A percentile compares a stretch with the other conserved stretches of the same genome.
These are phyloP conservation scores for Cercospora brassicicola DNA, from an alignment of 2,329 filamentous ascomycete species.

Conservation along the genomic window DNA sequence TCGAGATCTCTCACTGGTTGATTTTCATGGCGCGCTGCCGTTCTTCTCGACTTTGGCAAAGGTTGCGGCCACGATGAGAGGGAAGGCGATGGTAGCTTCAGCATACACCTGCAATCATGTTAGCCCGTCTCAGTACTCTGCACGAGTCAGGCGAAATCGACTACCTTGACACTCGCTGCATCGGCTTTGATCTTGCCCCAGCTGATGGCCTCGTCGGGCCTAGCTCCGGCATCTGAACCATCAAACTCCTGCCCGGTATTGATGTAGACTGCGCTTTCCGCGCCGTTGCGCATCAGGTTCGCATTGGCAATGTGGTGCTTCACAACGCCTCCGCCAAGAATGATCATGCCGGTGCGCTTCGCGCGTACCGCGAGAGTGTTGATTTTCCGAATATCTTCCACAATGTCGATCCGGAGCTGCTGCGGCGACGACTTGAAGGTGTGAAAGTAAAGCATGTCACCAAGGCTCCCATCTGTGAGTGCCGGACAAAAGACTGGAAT, in stretches of 20 bases:
- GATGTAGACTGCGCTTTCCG: conserved; percentile 94
- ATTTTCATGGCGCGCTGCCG: conserved; percentile 6
- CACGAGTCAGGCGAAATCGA: conserved; percentile 26
- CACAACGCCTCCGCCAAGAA: conserved; percentile 89
- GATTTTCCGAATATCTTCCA: conserved; percentile 88
- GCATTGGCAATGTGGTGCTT: conserved; percentile 99
- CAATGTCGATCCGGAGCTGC: conserved; percentile 83
- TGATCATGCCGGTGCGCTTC: conserved; percentile 88
- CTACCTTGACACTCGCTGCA: conserved; percentile 84
- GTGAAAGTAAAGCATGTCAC: conserved; percentile 99
- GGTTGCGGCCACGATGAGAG: conserved; percentile 65
- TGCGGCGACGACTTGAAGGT: conserved; percentile 84
- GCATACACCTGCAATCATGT: conserved; percentile 55
- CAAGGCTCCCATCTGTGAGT: conserved; percentile 88
- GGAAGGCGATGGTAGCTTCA: conserved; percentile 67
- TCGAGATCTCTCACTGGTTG: conserved; percentile 3
- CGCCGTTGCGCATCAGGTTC: conserved; percentile 94
- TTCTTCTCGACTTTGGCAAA: conserved; percentile 52
- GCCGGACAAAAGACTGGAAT: conserved; percentile 98
- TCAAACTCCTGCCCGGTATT: conserved; percentile 98
- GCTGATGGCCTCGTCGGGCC: conserved; percentile 93
- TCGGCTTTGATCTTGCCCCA: conserved; percentile 97
- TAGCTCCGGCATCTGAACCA: conserved; percentile 89
- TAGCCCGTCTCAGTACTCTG: background rate
- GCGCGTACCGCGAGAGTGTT: conserved; percentile 89